Percentiles rank a stretch among this genome's conserved stretches.
Evolutionary conservation across 108 stramenopile species (phyloP).

Genomic region (Bacterosira constricta): DNA sequence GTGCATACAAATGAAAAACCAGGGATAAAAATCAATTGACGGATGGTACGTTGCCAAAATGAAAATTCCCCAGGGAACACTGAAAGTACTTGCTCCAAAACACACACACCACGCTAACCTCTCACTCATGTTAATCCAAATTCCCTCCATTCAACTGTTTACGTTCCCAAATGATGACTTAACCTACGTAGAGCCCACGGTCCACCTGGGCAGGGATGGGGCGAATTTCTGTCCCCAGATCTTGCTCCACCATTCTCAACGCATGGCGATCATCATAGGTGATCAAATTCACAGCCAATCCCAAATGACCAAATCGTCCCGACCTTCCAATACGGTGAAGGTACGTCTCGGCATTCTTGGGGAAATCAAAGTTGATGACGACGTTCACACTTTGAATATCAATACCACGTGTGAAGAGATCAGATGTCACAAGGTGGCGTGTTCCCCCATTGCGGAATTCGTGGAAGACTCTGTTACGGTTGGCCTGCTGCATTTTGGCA

Average conservation of each 20-base stretch:
- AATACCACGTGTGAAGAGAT: constrained; percentile 99
- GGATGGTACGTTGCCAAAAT: constrained; percentile 38
- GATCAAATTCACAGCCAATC: constrained; percentile 98
- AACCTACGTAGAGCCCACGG: constrained; percentile 95
- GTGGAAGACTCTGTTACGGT: constrained; percentile 98
- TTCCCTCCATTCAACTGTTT: constrained; percentile 5
- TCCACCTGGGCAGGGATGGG: constrained; percentile 96
- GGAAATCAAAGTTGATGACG: constrained; percentile 99
- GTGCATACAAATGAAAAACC: constrained; percentile 41
- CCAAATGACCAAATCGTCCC: constrained; percentile 98
- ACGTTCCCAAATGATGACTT: constrained; percentile 38
- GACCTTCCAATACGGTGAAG: constrained; percentile 98
- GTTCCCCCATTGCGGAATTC: constrained; percentile 98
- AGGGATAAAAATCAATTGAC: constrained; percentile 37
- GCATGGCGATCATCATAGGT: constrained; percentile 92
- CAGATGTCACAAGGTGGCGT: constrained; percentile 96
- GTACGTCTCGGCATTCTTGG: constrained; percentile 98
- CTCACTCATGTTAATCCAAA: constrained; percentile 35
- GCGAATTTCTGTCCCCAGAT: constrained; percentile 97
- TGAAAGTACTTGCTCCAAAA: constrained; percentile 38
- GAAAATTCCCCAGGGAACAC: constrained; percentile 32
- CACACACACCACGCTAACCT: constrained; percentile 55
- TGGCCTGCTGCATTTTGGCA: constrained; percentile 98
- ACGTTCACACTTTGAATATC: constrained; percentile 99
- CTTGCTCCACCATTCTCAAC: constrained; percentile 91